Conservation (phyloP, 352 stramenopile genomes). For the Phytophthora macrochlamydospora region DNA sequence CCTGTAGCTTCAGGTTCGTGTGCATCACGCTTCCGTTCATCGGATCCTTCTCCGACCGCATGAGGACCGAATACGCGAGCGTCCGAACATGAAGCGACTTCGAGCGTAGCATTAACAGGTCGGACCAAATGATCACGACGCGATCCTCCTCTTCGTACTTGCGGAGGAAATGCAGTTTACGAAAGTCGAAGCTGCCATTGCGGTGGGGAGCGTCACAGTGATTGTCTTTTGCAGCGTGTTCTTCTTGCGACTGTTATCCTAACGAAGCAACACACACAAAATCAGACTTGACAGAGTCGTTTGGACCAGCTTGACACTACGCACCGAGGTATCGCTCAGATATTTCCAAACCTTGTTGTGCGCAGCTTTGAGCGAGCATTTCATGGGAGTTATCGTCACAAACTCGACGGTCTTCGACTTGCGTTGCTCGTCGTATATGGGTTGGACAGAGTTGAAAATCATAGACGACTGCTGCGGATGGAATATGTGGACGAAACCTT, state of each 20-base stretch:
- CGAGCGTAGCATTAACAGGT: slow-evolving; percentile 11
- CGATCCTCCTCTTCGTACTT: slow-evolving; percentile 13
- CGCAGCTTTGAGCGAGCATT: slow-evolving; percentile 6
- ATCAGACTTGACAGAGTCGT: not conserved
- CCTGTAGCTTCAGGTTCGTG: slow-evolving; percentile 13
- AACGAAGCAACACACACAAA: not conserved
- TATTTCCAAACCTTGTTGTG: slow-evolving; percentile 10
- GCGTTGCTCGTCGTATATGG: slow-evolving; percentile 9
- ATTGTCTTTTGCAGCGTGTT: slow-evolving; percentile 14
- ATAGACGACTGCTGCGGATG: slow-evolving; percentile 1
- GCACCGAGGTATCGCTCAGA: slow-evolving; percentile 7
- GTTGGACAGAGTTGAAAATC: not conserved
- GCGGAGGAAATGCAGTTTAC: slow-evolving; percentile 13
- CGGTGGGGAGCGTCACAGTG: slow-evolving; percentile 2
- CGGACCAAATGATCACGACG: slow-evolving; percentile 18
- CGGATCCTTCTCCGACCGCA: not conserved
- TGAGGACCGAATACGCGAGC: slow-evolving; percentile 10
- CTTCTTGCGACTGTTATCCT: not conserved
- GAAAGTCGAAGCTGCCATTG: slow-evolving; percentile 5
- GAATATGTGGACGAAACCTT: slow-evolving; percentile 8
- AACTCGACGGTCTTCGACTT: slow-evolving; percentile 13
- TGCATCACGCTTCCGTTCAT: slow-evolving; percentile 6
- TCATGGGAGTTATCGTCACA: slow-evolving; percentile 13
- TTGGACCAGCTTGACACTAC: not conserved
- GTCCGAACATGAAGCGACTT: slow-evolving; percentile 10